Conservation (phyloP, 345 rosid genomes). For the Citrus unshiu region DNA sequence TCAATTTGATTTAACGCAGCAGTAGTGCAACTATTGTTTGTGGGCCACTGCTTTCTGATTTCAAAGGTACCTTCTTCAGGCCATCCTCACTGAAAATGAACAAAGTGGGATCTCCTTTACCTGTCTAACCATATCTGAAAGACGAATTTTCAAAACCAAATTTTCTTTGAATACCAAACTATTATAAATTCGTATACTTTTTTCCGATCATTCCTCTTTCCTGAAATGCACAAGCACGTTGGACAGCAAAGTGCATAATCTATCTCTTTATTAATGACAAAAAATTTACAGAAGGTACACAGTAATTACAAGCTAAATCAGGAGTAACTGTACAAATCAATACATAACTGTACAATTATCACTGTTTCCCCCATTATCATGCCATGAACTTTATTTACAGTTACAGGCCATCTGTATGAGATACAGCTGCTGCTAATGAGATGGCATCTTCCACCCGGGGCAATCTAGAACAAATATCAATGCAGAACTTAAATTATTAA, state of each 20-base stretch:
- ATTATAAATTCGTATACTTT: too few species aligned
- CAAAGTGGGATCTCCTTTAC: too few species aligned
- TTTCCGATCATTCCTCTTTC: neutral
- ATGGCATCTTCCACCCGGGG: neutral
- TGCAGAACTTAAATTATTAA: neutral
- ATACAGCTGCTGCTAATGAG: conserved; percentile 1
- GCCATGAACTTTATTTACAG: neutral
- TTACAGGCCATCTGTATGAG: conserved; percentile 1
- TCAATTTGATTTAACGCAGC: too few species aligned
- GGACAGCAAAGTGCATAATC: neutral
- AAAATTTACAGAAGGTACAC: neutral
- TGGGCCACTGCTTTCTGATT: too few species aligned
- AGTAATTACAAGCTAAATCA: neutral
- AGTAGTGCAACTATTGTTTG: too few species aligned
- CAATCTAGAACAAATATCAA: neutral
- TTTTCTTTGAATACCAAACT: too few species aligned
- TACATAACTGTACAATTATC: conserved; percentile 18
- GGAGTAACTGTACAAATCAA: conserved; percentile 21
- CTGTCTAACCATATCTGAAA: too few species aligned
- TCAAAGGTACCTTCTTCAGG: too few species aligned
- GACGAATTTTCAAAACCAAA: too few species aligned
- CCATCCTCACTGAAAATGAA: too few species aligned
- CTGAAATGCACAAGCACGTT: neutral
- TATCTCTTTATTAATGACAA: neutral
- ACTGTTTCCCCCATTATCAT: neutral